Evolutionary conservation across 2,329 filamentous ascomycete species (phyloP), one percentile per base, ranked within the genome.

Genomic region (Tolypocladium tropicale): DNA sequence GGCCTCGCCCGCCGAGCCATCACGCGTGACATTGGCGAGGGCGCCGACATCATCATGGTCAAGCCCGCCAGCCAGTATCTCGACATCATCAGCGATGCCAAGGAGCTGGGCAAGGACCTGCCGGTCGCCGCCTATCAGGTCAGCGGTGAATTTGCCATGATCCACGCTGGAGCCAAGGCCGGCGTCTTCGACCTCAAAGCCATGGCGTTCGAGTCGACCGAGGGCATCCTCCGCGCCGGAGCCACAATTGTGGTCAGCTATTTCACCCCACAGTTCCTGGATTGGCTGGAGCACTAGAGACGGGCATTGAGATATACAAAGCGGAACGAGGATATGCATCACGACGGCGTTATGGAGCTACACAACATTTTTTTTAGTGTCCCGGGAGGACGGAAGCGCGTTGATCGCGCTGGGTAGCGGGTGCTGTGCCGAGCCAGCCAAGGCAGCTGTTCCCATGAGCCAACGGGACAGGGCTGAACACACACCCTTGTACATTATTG

Each of bases 11-110:
- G 94, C 61, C 84, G 94, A 63, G 94, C 94, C 52, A 96, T 99
- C 61, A 76, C 84, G 43, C 83, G 94, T 63, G 94, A 99, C 69
- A 93, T 99, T 63, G 81, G 80, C 61, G 94, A 99, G 74, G 94
- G 94, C 30, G 94, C 94, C 23, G 94, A 99, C 67, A 90, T 96
- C 63, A 96, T 99, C 74, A 96, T 99, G 93, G 94, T 99, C 59
- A 99, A 99, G 79, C 94, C 94, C 2, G 94, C 94, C 11, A 89
- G 89, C 65, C 90, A 93, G 72, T 99, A 96, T 70, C 81, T 99
- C 50, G 94, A 99, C 73, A 96, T 99, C 65, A 97, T 99, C 71
- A 90, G 89, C 63, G 94, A 99, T 68, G 94, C 94, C 54, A 97
- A 96, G 77, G 91, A 96, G 55, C 81, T 97, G 55, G 93, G 90